These are phyloP conservation scores for Dictyophora rubrovolvata DNA, from an alignment of 768 basidiomycete genomes.

Conservation along the genomic window DNA sequence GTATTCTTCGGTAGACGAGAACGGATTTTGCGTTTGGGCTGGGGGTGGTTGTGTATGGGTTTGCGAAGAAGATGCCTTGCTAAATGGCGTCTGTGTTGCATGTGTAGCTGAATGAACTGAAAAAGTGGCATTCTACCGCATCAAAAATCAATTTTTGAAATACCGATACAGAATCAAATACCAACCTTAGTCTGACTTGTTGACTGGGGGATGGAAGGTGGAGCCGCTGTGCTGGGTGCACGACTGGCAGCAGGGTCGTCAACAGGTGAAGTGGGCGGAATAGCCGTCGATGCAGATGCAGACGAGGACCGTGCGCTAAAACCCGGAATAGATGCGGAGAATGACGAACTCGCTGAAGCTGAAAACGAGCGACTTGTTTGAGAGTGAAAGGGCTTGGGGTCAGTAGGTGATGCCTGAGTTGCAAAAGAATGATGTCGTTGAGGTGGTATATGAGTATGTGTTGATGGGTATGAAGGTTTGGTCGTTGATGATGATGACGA, in stretches of 20 bases:
- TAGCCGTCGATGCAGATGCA: neutral
- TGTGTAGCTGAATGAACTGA: neutral
- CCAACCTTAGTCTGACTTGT: neutral
- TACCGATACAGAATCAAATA: neutral
- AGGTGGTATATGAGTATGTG: neutral
- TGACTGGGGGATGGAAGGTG: neutral
- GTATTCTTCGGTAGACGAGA: slow-evolving; percentile 23
- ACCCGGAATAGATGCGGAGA: neutral
- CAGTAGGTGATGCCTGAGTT: neutral
- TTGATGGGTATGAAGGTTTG: neutral
- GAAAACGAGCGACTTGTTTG: neutral
- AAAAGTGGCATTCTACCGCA: neutral
- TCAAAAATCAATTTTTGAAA: neutral
- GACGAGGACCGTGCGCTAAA: neutral
- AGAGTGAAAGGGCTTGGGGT: neutral
- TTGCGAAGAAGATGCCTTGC: slow-evolving; percentile 20
- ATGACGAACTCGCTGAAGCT: neutral
- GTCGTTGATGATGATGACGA: neutral
- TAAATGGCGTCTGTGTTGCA: slow-evolving; percentile 12
- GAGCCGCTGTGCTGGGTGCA: neutral
- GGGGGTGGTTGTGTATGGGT: slow-evolving; percentile 16
- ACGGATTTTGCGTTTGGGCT: slow-evolving; percentile 9
- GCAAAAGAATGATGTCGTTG: neutral
- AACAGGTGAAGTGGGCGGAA: neutral
- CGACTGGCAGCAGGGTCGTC: neutral